Evolutionary conservation across 2,329 filamentous ascomycete species (phyloP).

Genomic region (Fusarium decemcellulare): DNA sequence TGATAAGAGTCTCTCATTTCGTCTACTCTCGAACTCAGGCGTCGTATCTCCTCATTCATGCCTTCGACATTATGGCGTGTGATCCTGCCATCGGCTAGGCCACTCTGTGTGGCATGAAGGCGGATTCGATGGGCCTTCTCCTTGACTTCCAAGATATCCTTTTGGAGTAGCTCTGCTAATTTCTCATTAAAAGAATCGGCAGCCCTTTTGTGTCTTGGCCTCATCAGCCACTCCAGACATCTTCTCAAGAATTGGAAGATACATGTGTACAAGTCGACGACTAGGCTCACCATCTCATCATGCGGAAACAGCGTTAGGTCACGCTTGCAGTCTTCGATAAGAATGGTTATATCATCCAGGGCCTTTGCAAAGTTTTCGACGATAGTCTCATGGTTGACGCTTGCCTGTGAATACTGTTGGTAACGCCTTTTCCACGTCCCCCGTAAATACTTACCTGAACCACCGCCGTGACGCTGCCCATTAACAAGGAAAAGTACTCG

Average conservation of each 20-base stretch:
- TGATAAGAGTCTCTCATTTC: background rate
- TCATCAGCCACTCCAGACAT: background rate
- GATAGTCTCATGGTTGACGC: slow-evolving; percentile 42
- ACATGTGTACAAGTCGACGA: background rate
- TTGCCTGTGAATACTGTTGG: slow-evolving; percentile 30
- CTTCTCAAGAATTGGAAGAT: background rate
- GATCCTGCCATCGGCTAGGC: background rate
- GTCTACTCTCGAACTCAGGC: background rate
- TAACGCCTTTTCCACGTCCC: background rate
- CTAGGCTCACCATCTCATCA: slow-evolving; percentile 14
- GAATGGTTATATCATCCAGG: slow-evolving; percentile 35
- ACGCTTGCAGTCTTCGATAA: slow-evolving; percentile 22
- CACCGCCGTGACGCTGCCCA: slow-evolving; percentile 44
- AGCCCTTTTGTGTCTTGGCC: background rate
- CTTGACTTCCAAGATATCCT: background rate
- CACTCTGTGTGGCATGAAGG: background rate
- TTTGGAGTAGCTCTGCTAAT: background rate
- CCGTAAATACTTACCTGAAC: slow-evolving; percentile 34
- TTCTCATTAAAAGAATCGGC: slow-evolving; percentile 1
- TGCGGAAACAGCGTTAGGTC: slow-evolving; percentile 30
- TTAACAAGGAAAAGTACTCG: slow-evolving; percentile 50
- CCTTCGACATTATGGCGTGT: background rate
- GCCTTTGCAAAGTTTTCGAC: slow-evolving; percentile 36
- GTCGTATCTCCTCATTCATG: background rate
- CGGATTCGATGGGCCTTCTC: background rate